Evolutionary conservation across 352 stramenopile species (phyloP), one percentile per base, ranked within the genome.

Genomic region (Pythium brachiatum): DNA sequence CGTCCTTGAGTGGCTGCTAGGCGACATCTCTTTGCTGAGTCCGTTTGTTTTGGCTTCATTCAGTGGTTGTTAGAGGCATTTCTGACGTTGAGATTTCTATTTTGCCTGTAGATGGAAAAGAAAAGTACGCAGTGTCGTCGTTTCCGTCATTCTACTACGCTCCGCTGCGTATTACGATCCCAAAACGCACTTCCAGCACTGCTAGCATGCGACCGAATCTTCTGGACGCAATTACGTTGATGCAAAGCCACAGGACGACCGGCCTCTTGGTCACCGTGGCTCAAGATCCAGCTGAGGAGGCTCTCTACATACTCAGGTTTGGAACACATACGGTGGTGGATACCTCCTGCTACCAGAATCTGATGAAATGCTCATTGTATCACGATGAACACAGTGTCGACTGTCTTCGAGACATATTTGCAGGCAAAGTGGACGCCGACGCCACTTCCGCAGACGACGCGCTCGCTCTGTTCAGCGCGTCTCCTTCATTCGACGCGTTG

Each of bases 1-100:
- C 36, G 48, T 85, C 12, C 59, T 91, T 18, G 41, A 69, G 32
- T 91, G 82, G 79, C 60, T 89, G 12, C 63, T 81, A 2, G 64
- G 84, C n/a, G 78, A 89, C 34, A 46, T 88, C 23, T 73, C 76
- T 18, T 53, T 89, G 2, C 58, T 89, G 51, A 86, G 79, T 89
- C 70, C 58, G 78, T 67, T 3, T 11, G 15, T 15, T 3, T 20
- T 27, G 16, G 6, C 16, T 5, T 27, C 3, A 15, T 26, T 13
- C 4, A 1, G 4, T 3, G 25, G 15, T 27, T 48, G n/a, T 9
- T n/a, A 15, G 15, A n/a, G 18, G 41, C n/a, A 8, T 48, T 15
- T 26, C 41, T 48, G n/a, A 48, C 7, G 1, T 31, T 34, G 29
- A 11, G 29, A 6, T 21, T 48, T 21, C 56, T 12, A 21, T 44